phyloP scores from a whole-genome alignment of 495 filamentous ascomycete species.

The Aspergillus affinis region DNA sequence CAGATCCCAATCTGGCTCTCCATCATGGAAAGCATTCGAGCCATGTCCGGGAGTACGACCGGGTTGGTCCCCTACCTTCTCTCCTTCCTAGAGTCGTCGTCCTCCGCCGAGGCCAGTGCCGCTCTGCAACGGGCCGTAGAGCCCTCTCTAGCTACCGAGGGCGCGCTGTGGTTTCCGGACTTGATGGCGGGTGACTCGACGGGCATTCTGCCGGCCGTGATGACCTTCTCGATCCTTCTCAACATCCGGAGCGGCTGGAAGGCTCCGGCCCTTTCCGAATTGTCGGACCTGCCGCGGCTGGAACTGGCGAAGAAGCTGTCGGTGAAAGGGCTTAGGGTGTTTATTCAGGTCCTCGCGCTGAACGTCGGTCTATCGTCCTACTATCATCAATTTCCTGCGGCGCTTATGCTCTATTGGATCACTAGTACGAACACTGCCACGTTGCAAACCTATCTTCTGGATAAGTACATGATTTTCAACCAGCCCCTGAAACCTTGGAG shows the following conservation, averaged over 20 bases:
- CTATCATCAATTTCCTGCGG: conserved; percentile 53
- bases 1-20: conserved; percentile 69
- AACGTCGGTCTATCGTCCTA: conserved; percentile 33
- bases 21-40: conserved; percentile 65
- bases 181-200: conserved; percentile 69
- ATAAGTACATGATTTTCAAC: conserved; percentile 35
- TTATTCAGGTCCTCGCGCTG: conserved; percentile 33
- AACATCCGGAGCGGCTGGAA: conserved; percentile 39
- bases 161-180: conserved; percentile 79
- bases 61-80: conserved; percentile 52
- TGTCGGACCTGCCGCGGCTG: conserved; percentile 28
- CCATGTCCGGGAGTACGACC: conserved; percentile 56
- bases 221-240: conserved; percentile 42
- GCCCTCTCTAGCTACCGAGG: conserved; percentile 61
- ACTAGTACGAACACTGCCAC: conserved; percentile 47
- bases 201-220: conserved; percentile 60
- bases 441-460: conserved; percentile 35
- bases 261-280: conserved; percentile 11
- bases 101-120: conserved; percentile 1
- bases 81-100: conserved; percentile 18
- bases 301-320: conserved; percentile 24
- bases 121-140: conserved; percentile 40
- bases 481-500: conserved; percentile 24
- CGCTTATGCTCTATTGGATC: conserved; percentile 74
- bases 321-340: conserved; percentile 21